Evolutionary conservation across 352 stramenopile species (phyloP), one percentile per base, ranked within the genome.

Genomic region (Salisapilia sapeloensis): DNA sequence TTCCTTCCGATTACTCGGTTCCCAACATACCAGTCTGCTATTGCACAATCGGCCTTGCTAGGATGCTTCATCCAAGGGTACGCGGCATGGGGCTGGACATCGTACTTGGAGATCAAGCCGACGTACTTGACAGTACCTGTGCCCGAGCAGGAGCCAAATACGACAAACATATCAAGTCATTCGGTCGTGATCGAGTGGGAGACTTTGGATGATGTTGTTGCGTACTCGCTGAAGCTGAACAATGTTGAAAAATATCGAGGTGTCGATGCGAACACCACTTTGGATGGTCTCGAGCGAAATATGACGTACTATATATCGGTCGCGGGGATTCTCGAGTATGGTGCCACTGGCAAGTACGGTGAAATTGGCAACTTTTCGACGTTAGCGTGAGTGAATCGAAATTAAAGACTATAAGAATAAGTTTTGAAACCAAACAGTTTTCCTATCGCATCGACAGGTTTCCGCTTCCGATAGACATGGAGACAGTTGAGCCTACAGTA

Each of bases 11-110:
- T 84, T 23, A 89, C 72, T n/a, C 52, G 53, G 2, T 80, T 80
- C 33, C 40, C 69, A 10, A 76, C 56, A 15, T 60, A 42, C 11
- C 31, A 60, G n/a, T 66, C 72, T 10, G 64, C 61, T 0, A 44
- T 57, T 10, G 50, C 60, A 8, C 72, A 89, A 48, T 56, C 63
- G 0, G 40, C 46, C 4, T 46, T 50, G 13, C 46, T 89, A 2
- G 72, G 69, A 0, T 48, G 45, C 16, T 85, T 84, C 24, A 49
- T 85, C 4, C 69, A 89, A 29, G 72, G 72, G 31, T 85, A 85
- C 19, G 49, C 69, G 0, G 65, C 64, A 0, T 89, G 69, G 69
- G 72, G 72, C 1, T 89, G 72, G 72, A 38, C 32, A 11, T 60
- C 66, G 2, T 85, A 76, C 42, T 52, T 89, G 12, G 58, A 71